Conservation (phyloP, 2,329 filamentous ascomycete genomes). For the Metarhizium humberi region DNA sequence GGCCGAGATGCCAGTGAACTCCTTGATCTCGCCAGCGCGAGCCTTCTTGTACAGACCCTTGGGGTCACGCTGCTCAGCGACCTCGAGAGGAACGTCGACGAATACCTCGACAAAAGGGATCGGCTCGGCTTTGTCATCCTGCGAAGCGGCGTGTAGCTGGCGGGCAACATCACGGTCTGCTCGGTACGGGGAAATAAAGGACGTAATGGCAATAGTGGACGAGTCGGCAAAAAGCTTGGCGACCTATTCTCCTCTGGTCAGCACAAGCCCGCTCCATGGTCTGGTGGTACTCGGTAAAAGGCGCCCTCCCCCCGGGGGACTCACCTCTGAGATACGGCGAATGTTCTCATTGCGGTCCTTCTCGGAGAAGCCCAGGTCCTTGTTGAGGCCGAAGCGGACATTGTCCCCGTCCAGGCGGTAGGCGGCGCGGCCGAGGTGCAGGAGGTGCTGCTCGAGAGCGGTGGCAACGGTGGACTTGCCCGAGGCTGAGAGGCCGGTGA, state of each 20-base stretch:
- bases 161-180: conserved; percentile 79
- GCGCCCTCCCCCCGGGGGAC: not conserved
- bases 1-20: conserved; percentile 92
- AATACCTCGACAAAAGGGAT: conserved; percentile 91
- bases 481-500: conserved; percentile 90
- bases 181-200: conserved; percentile 93
- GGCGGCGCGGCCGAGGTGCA: conserved; percentile 71
- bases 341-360: conserved; percentile 97
- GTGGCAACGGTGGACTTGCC: conserved; percentile 97
- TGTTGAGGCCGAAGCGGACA: conserved; percentile 95
- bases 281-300: too few species aligned
- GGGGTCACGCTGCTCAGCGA: conserved; percentile 89
- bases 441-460: conserved; percentile 91
- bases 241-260: conserved; percentile 40
- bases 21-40: conserved; percentile 83
- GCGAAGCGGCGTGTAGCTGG: conserved; percentile 57
- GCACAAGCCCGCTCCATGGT: too few species aligned
- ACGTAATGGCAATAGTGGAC: conserved; percentile 79
- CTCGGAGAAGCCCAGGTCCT: conserved; percentile 91
- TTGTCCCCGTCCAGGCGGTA: conserved; percentile 98
- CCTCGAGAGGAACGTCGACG: conserved; percentile 83
- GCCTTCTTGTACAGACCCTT: conserved; percentile 99
- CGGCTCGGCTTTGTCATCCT: conserved; percentile 49
- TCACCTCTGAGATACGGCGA: conserved; percentile 77
- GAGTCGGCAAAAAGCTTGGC: conserved; percentile 94